Conservation (phyloP, 441 rosid species). For the Syzygium syzygioides region DNA sequence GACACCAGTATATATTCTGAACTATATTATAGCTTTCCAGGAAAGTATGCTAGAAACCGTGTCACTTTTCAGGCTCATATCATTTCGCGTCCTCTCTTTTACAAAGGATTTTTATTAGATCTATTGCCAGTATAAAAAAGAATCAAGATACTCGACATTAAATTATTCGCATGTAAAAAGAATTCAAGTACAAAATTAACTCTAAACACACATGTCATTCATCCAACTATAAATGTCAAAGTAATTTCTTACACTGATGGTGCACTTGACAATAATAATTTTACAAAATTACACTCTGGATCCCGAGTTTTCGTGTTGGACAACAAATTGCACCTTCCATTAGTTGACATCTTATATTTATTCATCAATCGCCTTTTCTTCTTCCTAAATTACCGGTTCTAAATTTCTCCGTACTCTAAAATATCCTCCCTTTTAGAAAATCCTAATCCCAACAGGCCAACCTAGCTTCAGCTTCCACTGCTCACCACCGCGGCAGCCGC, state of each 20-base stretch:
- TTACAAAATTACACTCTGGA: neutral
- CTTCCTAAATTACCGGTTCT: too few relatives aligned
- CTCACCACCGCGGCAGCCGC: too few relatives aligned
- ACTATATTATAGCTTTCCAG: neutral
- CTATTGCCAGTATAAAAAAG: neutral
- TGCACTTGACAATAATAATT: neutral
- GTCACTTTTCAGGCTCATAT: neutral
- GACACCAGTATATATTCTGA: neutral
- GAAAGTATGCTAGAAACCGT: neutral
- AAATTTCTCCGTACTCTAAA: too few relatives aligned
- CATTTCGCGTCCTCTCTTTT: neutral
- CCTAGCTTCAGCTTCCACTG: too few relatives aligned
- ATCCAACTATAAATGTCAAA: neutral
- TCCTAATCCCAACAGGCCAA: too few relatives aligned
- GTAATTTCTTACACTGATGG: neutral
- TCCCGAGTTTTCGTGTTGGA: neutral
- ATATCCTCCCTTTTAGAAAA: too few relatives aligned
- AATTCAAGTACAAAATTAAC: neutral
- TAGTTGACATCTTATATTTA: neutral
- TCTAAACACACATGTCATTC: neutral
- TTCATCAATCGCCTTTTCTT: too few relatives aligned
- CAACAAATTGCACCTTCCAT: neutral
- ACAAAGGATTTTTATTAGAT: neutral
- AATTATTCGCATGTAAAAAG: neutral
- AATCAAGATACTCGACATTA: neutral